Percentiles rank a stretch among this genome's conserved stretches.
These are phyloP conservation scores for Leishmania tarentolae DNA, from an alignment of 208 protist species.

Conservation along the genomic window DNA sequence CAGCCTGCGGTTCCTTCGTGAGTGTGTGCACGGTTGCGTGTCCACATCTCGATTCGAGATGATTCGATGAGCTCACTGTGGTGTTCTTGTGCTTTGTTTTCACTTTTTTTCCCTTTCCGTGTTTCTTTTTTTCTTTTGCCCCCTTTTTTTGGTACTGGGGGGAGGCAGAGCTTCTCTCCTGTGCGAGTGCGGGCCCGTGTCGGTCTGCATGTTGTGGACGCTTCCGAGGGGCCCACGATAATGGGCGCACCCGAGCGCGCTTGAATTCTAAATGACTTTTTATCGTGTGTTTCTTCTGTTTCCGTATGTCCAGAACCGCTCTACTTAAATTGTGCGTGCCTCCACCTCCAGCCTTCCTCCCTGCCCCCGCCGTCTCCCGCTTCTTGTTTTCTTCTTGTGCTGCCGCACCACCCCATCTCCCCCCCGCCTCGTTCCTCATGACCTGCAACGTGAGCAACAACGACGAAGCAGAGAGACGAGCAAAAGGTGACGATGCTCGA, in stretches of 20 bases:
- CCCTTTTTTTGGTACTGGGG: background rate
- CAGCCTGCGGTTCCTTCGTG: background rate
- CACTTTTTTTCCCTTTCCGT: background rate
- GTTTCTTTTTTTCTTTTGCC: constrained; percentile 2
- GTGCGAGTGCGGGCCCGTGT: background rate
- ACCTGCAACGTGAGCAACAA: background rate
- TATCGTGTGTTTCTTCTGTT: background rate
- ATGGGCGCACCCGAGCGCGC: background rate
- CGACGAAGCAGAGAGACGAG: background rate
- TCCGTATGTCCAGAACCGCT: background rate
- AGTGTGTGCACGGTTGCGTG: background rate
- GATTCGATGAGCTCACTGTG: background rate
- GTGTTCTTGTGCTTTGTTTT: background rate
- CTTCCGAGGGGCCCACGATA: background rate
- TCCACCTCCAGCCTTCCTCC: background rate
- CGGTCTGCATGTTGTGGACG: background rate
- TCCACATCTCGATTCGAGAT: background rate
- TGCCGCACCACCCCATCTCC: background rate
- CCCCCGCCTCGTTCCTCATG: background rate
- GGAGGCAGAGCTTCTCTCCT: background rate
- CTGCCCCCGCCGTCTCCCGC: background rate
- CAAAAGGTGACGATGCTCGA: background rate
- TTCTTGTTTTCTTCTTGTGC: background rate
- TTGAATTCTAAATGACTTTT: background rate
- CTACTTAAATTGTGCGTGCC: background rate